These are phyloP conservation scores for Torulaspora microellipsoides DNA, from an alignment of 805 yeast genomes.

Conservation along the genomic window DNA sequence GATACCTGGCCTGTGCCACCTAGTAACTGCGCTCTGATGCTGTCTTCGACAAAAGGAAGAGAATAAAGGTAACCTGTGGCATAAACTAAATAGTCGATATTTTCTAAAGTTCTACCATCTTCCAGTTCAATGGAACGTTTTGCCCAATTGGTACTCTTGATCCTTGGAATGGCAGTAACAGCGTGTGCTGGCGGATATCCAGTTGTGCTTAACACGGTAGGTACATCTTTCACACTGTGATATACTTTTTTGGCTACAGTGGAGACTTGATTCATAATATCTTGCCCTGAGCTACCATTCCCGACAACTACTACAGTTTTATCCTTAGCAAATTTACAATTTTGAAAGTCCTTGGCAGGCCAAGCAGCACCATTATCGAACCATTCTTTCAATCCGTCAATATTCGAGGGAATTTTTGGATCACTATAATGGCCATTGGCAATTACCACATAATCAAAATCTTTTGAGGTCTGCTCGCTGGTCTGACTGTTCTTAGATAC, in stretches of 20 bases:
- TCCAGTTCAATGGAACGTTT: conserved; percentile 28
- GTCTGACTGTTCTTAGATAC: conserved; percentile 5
- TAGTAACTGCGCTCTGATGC: conserved; percentile 22
- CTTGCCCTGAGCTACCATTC: conserved; percentile 42
- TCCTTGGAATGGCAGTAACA: conserved; percentile 25
- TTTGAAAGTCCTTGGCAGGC: conserved; percentile 40
- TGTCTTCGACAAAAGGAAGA: conserved; percentile 39
- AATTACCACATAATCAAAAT: conserved; percentile 39
- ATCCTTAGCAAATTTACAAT: conserved; percentile 31
- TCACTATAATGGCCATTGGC: conserved; percentile 44
- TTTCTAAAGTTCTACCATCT: conserved; percentile 30
- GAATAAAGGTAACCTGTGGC: conserved; percentile 51
- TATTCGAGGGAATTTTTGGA: conserved; percentile 37
- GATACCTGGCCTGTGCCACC: conserved; percentile 8
- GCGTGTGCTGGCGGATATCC: conserved; percentile 5
- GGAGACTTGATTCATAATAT: conserved; percentile 41
- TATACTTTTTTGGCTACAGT: conserved; percentile 29
- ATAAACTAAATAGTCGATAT: conserved; percentile 40
- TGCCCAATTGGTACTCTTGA: conserved; percentile 27
- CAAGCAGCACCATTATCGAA: conserved; percentile 29
- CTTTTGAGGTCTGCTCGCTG: conserved; percentile 30
- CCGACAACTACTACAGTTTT: conserved; percentile 39
- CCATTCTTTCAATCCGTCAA: conserved; percentile 39
- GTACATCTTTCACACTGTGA: conserved; percentile 58
- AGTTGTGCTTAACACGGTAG: conserved; percentile 25